These are phyloP conservation scores for Hemileccinum rubropunctum DNA, from an alignment of 768 basidiomycete species.

Conservation along the genomic window DNA sequence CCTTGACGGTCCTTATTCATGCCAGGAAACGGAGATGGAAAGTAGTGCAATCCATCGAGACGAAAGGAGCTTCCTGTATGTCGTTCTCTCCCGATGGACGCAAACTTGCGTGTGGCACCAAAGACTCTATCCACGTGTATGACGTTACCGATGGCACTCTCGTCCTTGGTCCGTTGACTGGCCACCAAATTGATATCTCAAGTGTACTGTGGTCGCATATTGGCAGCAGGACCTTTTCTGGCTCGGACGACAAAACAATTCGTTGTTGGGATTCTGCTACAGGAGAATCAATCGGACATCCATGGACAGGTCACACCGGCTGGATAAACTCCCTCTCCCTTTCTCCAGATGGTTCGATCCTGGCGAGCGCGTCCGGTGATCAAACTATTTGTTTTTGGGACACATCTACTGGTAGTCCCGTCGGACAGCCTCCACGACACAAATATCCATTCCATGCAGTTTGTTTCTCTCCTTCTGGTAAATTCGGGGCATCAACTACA, in stretches of 20 bases:
- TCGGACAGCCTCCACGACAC: not conserved
- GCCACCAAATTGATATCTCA: not conserved
- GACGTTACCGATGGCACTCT: not conserved
- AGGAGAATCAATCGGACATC: not conserved
- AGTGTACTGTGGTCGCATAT: not conserved
- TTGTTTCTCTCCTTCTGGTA: constrained; percentile 1
- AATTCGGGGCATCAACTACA: not conserved
- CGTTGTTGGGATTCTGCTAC: not conserved
- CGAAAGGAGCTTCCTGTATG: not conserved
- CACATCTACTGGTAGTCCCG: not conserved
- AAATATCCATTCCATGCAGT: not conserved
- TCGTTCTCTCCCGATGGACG: not conserved
- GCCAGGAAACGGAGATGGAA: no score
- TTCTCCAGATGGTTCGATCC: constrained; percentile 1
- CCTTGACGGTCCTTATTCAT: not conserved
- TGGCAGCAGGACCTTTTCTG: not conserved
- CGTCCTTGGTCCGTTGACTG: not conserved
- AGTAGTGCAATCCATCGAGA: no score
- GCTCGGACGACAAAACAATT: not conserved
- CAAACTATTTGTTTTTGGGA: constrained; percentile 9
- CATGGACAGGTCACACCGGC: not conserved
- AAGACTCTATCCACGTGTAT: not conserved
- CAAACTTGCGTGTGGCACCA: not conserved
- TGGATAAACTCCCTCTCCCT: not conserved
- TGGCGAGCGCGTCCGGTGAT: not conserved